Base-by-base conservation (phyloP, 2,329 filamentous ascomycete species). In the Colletotrichum tanaceti region DNA sequence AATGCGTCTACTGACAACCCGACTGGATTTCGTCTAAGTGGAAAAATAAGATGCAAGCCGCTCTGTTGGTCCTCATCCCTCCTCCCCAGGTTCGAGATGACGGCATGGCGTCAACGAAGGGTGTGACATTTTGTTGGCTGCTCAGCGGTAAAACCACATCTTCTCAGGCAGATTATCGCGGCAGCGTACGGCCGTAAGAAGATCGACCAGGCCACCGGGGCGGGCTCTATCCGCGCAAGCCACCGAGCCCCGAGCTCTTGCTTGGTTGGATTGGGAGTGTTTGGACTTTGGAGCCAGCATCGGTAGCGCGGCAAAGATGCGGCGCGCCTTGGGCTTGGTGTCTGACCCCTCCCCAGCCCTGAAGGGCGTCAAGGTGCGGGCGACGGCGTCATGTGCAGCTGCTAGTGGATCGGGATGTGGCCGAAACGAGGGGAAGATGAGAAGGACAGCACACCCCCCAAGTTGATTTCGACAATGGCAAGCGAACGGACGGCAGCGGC, bases 261-360 rank as follows among this genome's bases (percentile, higher is more conserved):
- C 22, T 59, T 49, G 28, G 65, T 64, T 43, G 9, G 22, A 20
- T n/a, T 58, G 53, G n/a, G 10, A 38, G 13, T 20, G 49, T 38
- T 44, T 41, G 46, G 35, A 41, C 54, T 38, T 44, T 41, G 46
- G 41, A 35, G 61, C 47, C 16, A 53, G 58, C 10, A 18, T 18
- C 32, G 16, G 47, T 68, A 52, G 62, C 62, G 62, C 39, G 50
- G 65, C 50, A 68, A 60, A 59, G 62, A 65, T 60, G 62, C 62
- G 62, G 65, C 35, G 47, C 53, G 62, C 55, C 61, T 59, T 47
- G 39, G 60, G 65, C 54, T 38, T 47, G 22, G 53, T 54, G 47
- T 68, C 65, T 64, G 46, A 38, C n/a, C 16, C 41, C 38, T 18
- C 16, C 41, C 38, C 61, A 65, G 65, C 65, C 61, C 46, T 68